Percentiles rank a stretch among this genome's conserved stretches.
These are phyloP conservation scores for Rhizophora apiculata DNA, from an alignment of 345 rosid genomes.

Conservation along the genomic window DNA sequence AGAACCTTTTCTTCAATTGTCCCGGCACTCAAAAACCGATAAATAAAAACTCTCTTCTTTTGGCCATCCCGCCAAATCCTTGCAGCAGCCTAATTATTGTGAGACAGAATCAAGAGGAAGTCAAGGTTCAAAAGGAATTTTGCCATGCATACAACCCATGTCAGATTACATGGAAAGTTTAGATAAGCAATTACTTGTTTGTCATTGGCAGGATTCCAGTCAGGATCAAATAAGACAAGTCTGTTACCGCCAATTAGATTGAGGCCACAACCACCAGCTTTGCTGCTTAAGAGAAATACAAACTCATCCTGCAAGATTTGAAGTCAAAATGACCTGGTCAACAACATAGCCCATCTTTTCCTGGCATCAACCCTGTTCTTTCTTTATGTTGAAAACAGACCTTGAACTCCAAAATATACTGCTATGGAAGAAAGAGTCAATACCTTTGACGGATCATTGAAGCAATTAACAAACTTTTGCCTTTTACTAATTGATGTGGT, in stretches of 20 bases:
- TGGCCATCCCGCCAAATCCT: constrained; percentile 99
- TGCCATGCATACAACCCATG: constrained; percentile 1
- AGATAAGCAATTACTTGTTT: constrained; percentile 62
- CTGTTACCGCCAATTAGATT: constrained; percentile 94
- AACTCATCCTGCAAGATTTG: constrained; percentile 72
- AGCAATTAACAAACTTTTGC: constrained; percentile 82
- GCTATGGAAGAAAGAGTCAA: not conserved
- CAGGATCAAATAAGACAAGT: constrained; percentile 94
- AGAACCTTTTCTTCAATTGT: constrained; percentile 98
- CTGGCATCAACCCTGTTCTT: not conserved
- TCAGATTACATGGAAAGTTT: constrained; percentile 1
- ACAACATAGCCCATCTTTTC: not conserved
- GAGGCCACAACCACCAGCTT: constrained; percentile 99
- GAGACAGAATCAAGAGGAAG: constrained; percentile 17
- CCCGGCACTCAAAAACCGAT: constrained; percentile 93
- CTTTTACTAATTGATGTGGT: constrained; percentile 91
- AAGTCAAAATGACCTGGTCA: constrained; percentile 7
- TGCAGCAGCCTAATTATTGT: constrained; percentile 79
- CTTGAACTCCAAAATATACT: not conserved
- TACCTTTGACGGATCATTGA: constrained; percentile 88
- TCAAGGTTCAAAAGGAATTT: constrained; percentile 20
- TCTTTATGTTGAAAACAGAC: not conserved
- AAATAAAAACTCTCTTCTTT: constrained; percentile 93
- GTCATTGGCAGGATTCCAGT: constrained; percentile 99
- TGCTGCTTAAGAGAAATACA: constrained; percentile 95